These are phyloP conservation scores for Termitomyces sp. DNA, from an alignment of 768 basidiomycete genomes.

Conservation along the genomic window DNA sequence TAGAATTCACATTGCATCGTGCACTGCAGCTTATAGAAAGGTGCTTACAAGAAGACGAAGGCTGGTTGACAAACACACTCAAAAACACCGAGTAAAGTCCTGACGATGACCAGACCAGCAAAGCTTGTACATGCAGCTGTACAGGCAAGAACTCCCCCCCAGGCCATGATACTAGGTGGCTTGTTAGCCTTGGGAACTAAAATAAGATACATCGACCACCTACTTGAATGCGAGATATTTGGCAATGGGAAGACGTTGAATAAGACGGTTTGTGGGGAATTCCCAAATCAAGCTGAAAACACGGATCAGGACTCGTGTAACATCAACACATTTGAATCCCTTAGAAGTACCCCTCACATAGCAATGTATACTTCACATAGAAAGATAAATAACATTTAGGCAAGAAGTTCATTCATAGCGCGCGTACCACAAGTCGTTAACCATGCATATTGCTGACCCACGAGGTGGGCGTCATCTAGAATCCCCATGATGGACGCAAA, in stretches of 20 bases:
- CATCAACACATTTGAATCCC: not conserved
- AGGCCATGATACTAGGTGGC: constrained; percentile 30
- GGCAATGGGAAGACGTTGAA: constrained; percentile 49
- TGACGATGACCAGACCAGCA: constrained; percentile 41
- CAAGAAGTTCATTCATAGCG: not conserved
- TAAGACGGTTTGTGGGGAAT: constrained; percentile 46
- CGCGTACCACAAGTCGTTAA: constrained; percentile 44
- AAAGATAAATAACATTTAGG: not conserved
- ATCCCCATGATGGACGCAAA: constrained; percentile 51
- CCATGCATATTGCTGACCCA: constrained; percentile 51
- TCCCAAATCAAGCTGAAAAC: constrained; percentile 37
- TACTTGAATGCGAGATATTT: constrained; percentile 47
- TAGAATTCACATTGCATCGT: not conserved
- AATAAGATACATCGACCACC: constrained; percentile 14
- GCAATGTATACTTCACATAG: constrained; percentile 36
- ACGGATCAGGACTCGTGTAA: not conserved
- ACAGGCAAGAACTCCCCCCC: constrained; percentile 48
- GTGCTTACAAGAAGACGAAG: constrained; percentile 40
- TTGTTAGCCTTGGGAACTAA: not conserved
- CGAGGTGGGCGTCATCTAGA: constrained; percentile 39
- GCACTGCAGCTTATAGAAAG: not conserved
- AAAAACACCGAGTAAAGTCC: constrained; percentile 47
- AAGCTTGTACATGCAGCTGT: constrained; percentile 49
- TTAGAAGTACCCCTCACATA: constrained; percentile 24
- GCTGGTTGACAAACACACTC: constrained; percentile 49